phyloP scores from a whole-genome alignment of 176 grass and related monocot species.

The Triticum dicoccoides region DNA sequence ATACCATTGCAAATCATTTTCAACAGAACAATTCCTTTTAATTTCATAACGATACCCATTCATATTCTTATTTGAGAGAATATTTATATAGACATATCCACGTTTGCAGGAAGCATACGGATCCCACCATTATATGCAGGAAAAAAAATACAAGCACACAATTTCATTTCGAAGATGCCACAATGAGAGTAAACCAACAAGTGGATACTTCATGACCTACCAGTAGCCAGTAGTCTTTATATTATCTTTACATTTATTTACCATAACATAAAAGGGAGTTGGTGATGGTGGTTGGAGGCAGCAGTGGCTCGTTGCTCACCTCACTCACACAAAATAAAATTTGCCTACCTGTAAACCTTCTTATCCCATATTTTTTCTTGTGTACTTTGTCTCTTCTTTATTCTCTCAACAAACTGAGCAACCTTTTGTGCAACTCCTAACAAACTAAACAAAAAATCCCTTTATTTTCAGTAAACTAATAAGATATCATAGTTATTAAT shows the following conservation, averaged over 20 bases:
- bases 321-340: background rate
- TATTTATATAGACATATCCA: background rate
- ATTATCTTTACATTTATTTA: background rate
- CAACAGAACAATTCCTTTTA: background rate
- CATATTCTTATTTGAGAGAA: background rate
- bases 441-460: background rate
- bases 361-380: background rate
- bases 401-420: background rate
- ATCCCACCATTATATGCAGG: background rate
- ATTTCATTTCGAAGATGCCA: background rate
- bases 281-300: background rate
- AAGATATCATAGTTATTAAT: background rate
- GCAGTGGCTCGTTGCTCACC: background rate
- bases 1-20: background rate
- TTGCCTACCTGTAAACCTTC: background rate
- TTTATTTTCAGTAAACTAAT: background rate
- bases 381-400: background rate
- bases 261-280: background rate
- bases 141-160: background rate
- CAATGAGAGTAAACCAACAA: background rate
- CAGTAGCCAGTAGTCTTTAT: background rate
- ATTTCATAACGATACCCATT: background rate
- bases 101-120: background rate
- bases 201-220: background rate
- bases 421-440: background rate